Evolutionary conservation across 1,284 basidiomycete genomes (phyloP).

Genomic region (Ganoderma boninense): DNA sequence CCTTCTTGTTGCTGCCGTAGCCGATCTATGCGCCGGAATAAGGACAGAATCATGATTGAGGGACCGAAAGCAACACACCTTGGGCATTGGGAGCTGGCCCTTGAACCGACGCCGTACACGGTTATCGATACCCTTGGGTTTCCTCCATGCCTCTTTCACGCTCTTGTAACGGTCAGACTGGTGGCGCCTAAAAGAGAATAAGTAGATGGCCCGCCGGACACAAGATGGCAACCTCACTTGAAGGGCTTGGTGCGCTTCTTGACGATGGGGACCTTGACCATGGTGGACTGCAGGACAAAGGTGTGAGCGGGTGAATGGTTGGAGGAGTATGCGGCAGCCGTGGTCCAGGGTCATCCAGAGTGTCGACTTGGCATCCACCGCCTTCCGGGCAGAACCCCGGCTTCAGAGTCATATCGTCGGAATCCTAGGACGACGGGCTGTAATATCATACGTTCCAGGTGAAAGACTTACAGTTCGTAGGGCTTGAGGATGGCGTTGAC

Average conservation of each 20-base stretch:
- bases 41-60: constrained; percentile 11
- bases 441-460: constrained; percentile 23
- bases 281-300: constrained; percentile 48
- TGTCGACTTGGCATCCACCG: constrained; percentile 36
- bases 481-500: constrained; percentile 42
- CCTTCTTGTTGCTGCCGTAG: constrained; percentile 87
- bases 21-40: constrained; percentile 60
- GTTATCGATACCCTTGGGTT: constrained; percentile 98
- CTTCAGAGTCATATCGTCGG: constrained; percentile 31
- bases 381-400: constrained; percentile 14
- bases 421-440: constrained; percentile 26
- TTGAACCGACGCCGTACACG: constrained; percentile 96
- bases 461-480: constrained; percentile 49
- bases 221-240: constrained; percentile 68
- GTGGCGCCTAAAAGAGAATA: constrained; percentile 74
- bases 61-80: constrained; percentile 58
- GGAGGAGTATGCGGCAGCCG: constrained; percentile 21
- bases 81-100: constrained; percentile 95
- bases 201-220: background rate
- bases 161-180: constrained; percentile 96
- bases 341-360: constrained; percentile 35
- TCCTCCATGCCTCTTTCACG: constrained; percentile 98
- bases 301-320: constrained; percentile 17
- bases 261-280: constrained; percentile 92
- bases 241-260: constrained; percentile 97